Evolutionary conservation across 208 protist genomes (phyloP), one percentile per base, ranked within the genome.

Genomic region (Crithidia expoeki): DNA sequence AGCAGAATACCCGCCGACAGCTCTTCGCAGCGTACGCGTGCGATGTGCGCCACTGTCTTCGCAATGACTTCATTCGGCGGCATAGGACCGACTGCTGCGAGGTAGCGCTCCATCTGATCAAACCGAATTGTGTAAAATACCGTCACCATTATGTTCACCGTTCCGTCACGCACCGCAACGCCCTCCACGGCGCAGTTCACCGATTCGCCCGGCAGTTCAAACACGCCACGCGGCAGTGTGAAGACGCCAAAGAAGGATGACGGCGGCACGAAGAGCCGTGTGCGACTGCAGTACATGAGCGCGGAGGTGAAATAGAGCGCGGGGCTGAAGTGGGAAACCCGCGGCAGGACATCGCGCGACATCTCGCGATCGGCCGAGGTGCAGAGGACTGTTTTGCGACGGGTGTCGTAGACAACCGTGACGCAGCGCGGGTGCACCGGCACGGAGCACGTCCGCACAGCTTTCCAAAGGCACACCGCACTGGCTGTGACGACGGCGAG

Each of bases 361-460:
- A 75, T 59, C 49, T 87, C 84, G 47, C 76, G 40, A 56, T 92
- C 90, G 23, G 80, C 78, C 4, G 90, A 91, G 4, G 89, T 91
- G 62, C 79, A 75, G 27, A 95, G 66, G 16, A 93, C 74, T 5
- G 83, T 72, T 33, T 82, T 80, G 25, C 90, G 81, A 10, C 90
- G 85, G 4, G 88, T 93, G 69, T 95, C 87, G 68, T 92, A 95
- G 32, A 95, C 87, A 28, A 93, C 76, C n/a, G 85, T 85, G n/a
- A 93, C 74, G 60, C 87, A 93, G 38, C 76, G 66, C 6, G 80
- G 88, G 60, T 85, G 77, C 30, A 94, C 84, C 28, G 51, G 64
- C 23, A 93, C 46, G 12, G 80, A 77, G 69, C 88, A 95, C 12
- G 72, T 76, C 50, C 83, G 76, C 32, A 74, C 66, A 0, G 84